Conservation (phyloP, 345 rosid species). For the Eucalyptus melliodora region DNA sequence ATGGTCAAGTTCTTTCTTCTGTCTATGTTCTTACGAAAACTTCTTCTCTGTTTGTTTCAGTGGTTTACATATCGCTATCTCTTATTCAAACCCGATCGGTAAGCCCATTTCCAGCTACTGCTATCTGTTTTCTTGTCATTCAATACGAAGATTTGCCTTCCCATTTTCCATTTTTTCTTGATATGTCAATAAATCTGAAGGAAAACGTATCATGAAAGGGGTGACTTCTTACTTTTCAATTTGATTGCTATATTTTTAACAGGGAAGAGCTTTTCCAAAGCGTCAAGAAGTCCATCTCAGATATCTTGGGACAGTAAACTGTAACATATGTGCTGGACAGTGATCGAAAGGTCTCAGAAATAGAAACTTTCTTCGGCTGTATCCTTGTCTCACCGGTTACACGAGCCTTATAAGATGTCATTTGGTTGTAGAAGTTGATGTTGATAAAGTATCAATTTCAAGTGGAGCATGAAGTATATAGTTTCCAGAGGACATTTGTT, state of each 20-base stretch:
- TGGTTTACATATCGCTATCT: constrained; percentile 92
- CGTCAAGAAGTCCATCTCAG: constrained; percentile 46
- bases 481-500: background rate
- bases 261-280: constrained; percentile 73
- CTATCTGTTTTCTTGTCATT: background rate
- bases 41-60: constrained; percentile 21
- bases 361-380: background rate
- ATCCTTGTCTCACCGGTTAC: background rate
- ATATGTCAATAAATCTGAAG: background rate
- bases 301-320: constrained; percentile 55
- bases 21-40: constrained; percentile 1
- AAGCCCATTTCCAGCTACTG: background rate
- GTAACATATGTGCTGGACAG: background rate
- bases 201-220: background rate
- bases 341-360: background rate
- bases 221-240: background rate
- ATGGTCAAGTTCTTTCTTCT: background rate
- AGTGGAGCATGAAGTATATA: background rate
- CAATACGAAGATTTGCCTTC: background rate
- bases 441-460: background rate
- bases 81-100: constrained; percentile 85
- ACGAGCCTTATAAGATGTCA: background rate
- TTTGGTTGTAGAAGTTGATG: background rate
- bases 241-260: background rate
- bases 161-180: background rate